These are phyloP conservation scores for Salicornia ramosissima DNA, from an alignment of 148 eudicot species.

Conservation along the genomic window DNA sequence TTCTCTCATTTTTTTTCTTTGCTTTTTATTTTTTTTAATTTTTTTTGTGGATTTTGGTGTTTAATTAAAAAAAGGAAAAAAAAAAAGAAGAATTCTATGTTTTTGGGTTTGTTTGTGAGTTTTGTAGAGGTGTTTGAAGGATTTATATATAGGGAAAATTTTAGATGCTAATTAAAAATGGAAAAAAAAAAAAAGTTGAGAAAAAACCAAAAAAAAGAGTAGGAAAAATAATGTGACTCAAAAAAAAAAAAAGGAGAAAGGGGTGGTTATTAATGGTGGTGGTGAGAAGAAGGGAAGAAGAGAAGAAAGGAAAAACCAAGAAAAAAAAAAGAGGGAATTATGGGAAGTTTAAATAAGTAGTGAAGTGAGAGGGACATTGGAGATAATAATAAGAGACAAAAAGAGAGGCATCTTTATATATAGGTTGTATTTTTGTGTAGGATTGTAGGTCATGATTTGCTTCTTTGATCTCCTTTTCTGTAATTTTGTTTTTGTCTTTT, in stretches of 20 bases:
- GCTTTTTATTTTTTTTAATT: not conserved
- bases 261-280: not conserved
- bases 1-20: constrained; percentile 51
- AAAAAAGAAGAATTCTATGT: not conserved
- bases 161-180: not conserved
- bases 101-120: not conserved
- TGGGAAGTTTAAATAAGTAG: constrained; percentile 7
- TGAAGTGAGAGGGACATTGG: constrained; percentile 22
- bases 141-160: not conserved
- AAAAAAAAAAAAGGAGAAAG: not conserved
- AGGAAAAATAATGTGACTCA: not conserved
- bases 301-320: not conserved
- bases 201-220: not conserved
- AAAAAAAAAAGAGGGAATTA: not conserved
- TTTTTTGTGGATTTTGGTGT: too few relatives aligned
- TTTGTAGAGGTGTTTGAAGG: not conserved
- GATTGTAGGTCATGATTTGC: constrained; percentile 7
- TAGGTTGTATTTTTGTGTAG: constrained; percentile 24
- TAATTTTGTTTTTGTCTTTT: not conserved
- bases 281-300: not conserved
- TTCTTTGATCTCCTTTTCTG: not conserved
- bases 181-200: not conserved
- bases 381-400: constrained; percentile 18
- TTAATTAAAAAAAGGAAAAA: too few relatives aligned
- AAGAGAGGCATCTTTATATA: constrained; percentile 4